These are phyloP conservation scores for Styphnolobium japonicum DNA, from an alignment of 306 rosid genomes.

Conservation along the genomic window DNA sequence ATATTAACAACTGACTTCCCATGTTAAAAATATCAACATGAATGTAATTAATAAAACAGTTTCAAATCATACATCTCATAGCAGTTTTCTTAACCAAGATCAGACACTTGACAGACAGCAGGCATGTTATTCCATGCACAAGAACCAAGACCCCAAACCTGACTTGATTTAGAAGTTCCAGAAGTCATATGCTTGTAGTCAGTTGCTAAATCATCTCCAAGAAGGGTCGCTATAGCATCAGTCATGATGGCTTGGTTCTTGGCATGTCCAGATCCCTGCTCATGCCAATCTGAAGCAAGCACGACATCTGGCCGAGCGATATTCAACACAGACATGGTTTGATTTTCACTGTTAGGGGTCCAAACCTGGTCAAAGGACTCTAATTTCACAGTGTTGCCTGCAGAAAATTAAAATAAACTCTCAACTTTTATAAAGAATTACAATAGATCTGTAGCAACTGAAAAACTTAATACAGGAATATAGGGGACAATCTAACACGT, in stretches of 20 bases:
- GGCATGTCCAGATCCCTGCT: constrained; percentile 37
- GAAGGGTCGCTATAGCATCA: constrained; percentile 40
- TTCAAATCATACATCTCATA: constrained; percentile 38
- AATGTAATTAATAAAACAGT: constrained; percentile 21
- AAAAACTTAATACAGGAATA: not conserved
- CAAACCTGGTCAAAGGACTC: constrained; percentile 55
- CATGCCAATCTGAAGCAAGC: constrained; percentile 69
- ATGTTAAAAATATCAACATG: constrained; percentile 30
- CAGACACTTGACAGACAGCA: constrained; percentile 53
- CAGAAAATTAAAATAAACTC: constrained; percentile 16
- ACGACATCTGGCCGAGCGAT: constrained; percentile 56
- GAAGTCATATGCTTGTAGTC: constrained; percentile 43
- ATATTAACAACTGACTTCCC: constrained; percentile 16
- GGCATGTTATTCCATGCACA: constrained; percentile 67
- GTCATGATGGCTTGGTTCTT: constrained; percentile 33
- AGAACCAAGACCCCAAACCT: constrained; percentile 51
- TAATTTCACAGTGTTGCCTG: constrained; percentile 59
- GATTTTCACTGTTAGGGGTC: constrained; percentile 46
- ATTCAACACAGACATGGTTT: constrained; percentile 22
- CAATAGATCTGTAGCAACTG: not conserved
- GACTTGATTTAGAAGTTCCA: constrained; percentile 46
- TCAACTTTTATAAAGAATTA: not conserved
- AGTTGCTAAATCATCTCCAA: constrained; percentile 49
- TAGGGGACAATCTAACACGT: not conserved
- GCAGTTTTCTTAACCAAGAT: constrained; percentile 45